phyloP scores from a whole-genome alignment of 2,329 filamentous ascomycete species.

The Diaporthe nobilis region DNA sequence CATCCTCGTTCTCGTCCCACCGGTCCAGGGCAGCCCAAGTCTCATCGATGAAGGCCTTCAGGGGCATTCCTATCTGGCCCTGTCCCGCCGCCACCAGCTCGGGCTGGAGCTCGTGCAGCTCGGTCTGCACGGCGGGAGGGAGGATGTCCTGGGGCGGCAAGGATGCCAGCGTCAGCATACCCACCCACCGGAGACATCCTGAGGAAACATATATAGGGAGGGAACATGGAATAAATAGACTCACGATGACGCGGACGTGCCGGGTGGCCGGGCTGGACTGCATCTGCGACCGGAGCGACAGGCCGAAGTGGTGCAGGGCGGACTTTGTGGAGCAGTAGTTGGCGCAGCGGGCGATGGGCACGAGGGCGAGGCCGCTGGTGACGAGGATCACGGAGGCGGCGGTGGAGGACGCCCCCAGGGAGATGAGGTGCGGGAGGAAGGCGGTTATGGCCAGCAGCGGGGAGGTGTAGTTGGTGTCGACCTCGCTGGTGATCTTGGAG shows the following conservation, averaged over 20 bases:
- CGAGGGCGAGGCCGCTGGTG: conserved; percentile 60
- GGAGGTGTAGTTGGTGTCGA: conserved; percentile 64
- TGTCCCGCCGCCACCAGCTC: conserved; percentile 52
- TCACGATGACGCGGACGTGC: conserved; percentile 57
- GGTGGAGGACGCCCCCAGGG: conserved; percentile 31
- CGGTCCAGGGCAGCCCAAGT: conserved; percentile 58
- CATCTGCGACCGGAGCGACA: conserved; percentile 49
- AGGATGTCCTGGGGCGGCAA: conserved; percentile 53
- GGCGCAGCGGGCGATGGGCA: conserved; percentile 61
- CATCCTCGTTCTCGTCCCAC: conserved; percentile 56
- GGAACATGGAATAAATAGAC: background rate
- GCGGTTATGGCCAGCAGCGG: conserved; percentile 60
- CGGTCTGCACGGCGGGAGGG: conserved; percentile 62
- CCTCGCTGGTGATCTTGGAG: conserved; percentile 55
- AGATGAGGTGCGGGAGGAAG: conserved; percentile 61
- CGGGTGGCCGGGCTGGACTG: conserved; percentile 46
- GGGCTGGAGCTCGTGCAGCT: conserved; percentile 61
- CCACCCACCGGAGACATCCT: too few species aligned
- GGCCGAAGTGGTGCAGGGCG: conserved; percentile 62
- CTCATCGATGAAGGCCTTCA: conserved; percentile 54
- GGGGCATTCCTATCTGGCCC: conserved; percentile 48
- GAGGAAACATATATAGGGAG: background rate
- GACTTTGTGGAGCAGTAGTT: conserved; percentile 69
- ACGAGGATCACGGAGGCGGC: conserved; percentile 51
- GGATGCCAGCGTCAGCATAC: background rate